Evolutionary conservation across 2,329 filamentous ascomycete species (phyloP).

Genomic region (Microsporum ferrugineum): DNA sequence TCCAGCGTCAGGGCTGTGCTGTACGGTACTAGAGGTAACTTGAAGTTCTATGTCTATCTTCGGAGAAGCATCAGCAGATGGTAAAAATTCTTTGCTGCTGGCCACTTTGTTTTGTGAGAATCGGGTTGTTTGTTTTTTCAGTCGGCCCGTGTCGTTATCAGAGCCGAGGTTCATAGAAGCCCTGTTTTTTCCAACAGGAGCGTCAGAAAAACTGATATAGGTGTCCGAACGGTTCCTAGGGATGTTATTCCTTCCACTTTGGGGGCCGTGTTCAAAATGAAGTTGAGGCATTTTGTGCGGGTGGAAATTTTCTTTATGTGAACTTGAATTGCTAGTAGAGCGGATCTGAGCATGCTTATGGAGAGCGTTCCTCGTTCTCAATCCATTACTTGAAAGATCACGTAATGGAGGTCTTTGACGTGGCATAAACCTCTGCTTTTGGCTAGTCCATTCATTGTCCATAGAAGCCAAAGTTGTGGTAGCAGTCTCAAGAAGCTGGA

Average conservation of each 20-base stretch:
- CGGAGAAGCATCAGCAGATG: background rate
- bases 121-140: background rate
- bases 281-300: constrained; percentile 18
- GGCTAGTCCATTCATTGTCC: background rate
- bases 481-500: background rate
- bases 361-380: constrained; percentile 25
- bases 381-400: constrained; percentile 19
- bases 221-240: background rate
- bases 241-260: background rate
- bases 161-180: no score
- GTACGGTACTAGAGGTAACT: background rate
- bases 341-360: constrained; percentile 33
- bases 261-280: background rate
- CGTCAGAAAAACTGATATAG: background rate
- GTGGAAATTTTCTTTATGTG: constrained; percentile 32
- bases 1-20: background rate
- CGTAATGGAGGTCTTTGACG: constrained; percentile 21
- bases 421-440: background rate
- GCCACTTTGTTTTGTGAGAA: background rate
- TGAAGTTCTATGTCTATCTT: background rate
- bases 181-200: no score
- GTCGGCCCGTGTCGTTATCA: background rate
- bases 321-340: constrained; percentile 25
- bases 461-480: background rate
- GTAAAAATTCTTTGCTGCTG: background rate